Percentiles rank a stretch among this genome's conserved stretches.
Conservation (phyloP, 2,329 filamentous ascomycete genomes). For the Gaeumannomyces tritici region DNA sequence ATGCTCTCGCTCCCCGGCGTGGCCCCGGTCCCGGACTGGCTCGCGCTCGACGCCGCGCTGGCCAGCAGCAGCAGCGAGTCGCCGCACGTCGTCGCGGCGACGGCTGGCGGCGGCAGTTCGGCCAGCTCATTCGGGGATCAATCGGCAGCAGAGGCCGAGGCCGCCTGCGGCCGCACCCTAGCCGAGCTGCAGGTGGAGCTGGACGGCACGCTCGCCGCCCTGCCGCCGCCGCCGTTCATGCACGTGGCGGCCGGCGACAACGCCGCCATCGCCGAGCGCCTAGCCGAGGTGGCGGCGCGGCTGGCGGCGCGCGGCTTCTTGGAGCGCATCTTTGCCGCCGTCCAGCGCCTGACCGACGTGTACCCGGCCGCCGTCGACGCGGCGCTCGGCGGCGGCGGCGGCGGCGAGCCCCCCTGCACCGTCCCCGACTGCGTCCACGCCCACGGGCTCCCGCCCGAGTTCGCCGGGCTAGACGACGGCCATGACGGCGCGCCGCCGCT, state of each 20-base stretch:
- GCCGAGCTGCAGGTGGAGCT: conserved; percentile 14
- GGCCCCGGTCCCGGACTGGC: background rate
- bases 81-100: too few relatives aligned
- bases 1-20: background rate
- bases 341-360: conserved; percentile 23
- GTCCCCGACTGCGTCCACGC: conserved; percentile 24
- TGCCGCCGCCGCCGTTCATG: conserved; percentile 11
- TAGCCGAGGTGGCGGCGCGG: background rate
- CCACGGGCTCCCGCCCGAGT: conserved; percentile 8
- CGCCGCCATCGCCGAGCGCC: conserved; percentile 8
- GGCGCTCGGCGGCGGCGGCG: conserved; percentile 3
- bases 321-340: conserved; percentile 14
- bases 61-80: background rate
- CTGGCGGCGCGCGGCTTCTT: background rate
- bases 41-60: background rate
- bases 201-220: conserved; percentile 14
- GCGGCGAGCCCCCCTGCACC: conserved; percentile 13
- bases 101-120: too few relatives aligned
- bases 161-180: conserved; percentile 11
- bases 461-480: conserved; percentile 11
- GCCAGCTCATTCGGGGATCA: background rate
- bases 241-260: conserved; percentile 15
- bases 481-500: too few relatives aligned
- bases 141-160: background rate
- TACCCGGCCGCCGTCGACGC: conserved; percentile 21